A percentile compares a stretch with the other conserved stretches of the same genome.
phyloP scores from a whole-genome alignment of 2,329 filamentous ascomycete genomes.

The Aspergillus novofumigatus region DNA sequence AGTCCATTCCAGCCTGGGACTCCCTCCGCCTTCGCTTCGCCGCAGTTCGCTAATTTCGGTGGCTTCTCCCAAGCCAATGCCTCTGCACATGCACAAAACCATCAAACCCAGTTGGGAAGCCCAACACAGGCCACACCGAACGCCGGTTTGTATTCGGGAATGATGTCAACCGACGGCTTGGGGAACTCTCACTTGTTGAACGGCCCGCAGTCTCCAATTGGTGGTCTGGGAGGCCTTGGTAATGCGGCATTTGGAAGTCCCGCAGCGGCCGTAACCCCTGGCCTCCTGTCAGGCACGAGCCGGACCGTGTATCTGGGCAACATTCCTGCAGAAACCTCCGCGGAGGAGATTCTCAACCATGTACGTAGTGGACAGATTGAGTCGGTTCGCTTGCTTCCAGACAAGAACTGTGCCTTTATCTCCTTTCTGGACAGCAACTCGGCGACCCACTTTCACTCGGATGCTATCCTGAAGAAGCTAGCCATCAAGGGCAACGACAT shows the following conservation, averaged over 20 bases:
- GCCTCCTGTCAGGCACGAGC: constrained; percentile 83
- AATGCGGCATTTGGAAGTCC: constrained; percentile 60
- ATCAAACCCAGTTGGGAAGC: constrained; percentile 62
- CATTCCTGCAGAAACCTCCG: constrained; percentile 94
- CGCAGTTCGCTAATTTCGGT: constrained; percentile 83
- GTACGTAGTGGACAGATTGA: constrained; percentile 97
- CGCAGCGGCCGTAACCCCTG: constrained; percentile 71
- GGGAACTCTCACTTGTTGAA: constrained; percentile 75
- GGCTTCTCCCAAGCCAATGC: constrained; percentile 64
- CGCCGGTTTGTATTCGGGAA: constrained; percentile 75
- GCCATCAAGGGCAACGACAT: constrained; percentile 98
- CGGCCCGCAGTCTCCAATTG: constrained; percentile 79
- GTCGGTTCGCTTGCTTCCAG: constrained; percentile 91
- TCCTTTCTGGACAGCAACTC: constrained; percentile 97
- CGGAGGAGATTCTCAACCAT: constrained; percentile 93
- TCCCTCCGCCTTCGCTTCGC: constrained; percentile 81
- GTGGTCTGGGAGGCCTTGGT: constrained; percentile 62
- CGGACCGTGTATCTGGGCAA: constrained; percentile 96
- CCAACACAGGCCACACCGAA: constrained; percentile 67
- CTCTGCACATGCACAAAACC: constrained; percentile 52
- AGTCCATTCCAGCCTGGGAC: constrained; percentile 96
- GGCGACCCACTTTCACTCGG: constrained; percentile 97
- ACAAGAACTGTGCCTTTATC: constrained; percentile 99
- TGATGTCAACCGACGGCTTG: constrained; percentile 81
- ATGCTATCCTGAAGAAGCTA: constrained; percentile 99